These are phyloP conservation scores for Triticum timopheevii DNA, from an alignment of 176 grass and related monocot genomes.

Conservation along the genomic window DNA sequence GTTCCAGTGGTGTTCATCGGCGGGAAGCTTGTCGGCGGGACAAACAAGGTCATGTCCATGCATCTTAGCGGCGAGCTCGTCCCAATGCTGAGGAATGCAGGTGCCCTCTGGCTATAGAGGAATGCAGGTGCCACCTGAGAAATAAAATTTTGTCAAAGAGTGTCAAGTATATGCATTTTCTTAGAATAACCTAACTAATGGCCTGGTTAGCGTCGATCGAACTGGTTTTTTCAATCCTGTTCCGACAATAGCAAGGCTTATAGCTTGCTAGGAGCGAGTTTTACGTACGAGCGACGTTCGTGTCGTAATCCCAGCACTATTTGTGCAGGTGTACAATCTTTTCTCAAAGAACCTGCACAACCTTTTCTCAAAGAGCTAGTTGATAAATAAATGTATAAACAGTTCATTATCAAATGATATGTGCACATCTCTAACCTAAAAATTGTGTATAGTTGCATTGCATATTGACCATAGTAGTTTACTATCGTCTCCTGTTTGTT, in stretches of 20 bases:
- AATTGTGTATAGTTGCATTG: too few relatives aligned
- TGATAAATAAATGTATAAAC: not conserved
- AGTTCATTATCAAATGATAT: not conserved
- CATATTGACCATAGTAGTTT: too few relatives aligned
- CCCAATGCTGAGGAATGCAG: slow-evolving; percentile 46
- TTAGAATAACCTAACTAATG: not conserved
- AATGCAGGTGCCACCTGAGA: not conserved
- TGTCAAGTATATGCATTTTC: not conserved
- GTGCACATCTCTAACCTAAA: not conserved
- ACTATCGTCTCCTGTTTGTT: too few relatives aligned
- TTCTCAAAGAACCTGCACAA: not conserved
- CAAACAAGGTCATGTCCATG: slow-evolving; percentile 55
- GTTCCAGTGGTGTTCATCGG: slow-evolving; percentile 61
- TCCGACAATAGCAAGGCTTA: not conserved
- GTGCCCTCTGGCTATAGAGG: slow-evolving; percentile 51
- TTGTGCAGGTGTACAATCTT: too few relatives aligned
- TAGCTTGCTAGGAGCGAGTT: not conserved
- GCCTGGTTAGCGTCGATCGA: not conserved
- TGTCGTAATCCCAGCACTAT: not conserved
- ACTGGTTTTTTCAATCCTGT: not conserved
- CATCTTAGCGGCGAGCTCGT: slow-evolving; percentile 50
- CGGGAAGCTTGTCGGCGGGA: slow-evolving; percentile 53
- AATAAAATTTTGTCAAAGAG: not conserved
- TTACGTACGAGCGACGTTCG: not conserved
- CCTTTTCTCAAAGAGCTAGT: not conserved